Conservation (phyloP, 495 filamentous ascomycete species). For the Cercophora scortea region DNA sequence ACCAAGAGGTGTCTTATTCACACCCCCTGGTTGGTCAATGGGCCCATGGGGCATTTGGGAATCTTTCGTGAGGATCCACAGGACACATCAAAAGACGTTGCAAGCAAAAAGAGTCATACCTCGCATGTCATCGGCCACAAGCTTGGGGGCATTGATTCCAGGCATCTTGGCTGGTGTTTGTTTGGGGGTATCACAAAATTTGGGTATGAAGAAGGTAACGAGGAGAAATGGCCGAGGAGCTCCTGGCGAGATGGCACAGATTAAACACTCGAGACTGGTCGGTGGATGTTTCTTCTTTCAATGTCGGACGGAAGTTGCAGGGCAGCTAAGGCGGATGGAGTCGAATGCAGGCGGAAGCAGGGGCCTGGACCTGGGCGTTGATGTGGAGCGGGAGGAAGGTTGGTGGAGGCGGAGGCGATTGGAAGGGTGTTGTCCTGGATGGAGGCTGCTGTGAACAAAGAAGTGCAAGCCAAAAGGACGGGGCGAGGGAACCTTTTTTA, state of each 20-base stretch:
- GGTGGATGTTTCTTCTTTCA: neutral
- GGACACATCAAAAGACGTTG: too few species aligned
- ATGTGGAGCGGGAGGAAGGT: too few species aligned
- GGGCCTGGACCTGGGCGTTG: too few species aligned
- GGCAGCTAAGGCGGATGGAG: neutral
- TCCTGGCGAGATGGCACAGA: neutral
- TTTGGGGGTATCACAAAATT: neutral
- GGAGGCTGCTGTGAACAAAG: too few species aligned
- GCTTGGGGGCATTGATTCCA: constrained; percentile 37
- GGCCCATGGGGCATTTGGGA: too few species aligned
- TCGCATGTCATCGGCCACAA: constrained; percentile 43
- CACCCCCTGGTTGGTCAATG: too few species aligned
- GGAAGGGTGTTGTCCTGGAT: too few species aligned
- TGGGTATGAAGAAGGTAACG: neutral
- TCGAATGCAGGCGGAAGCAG: neutral
- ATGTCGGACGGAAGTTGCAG: neutral
- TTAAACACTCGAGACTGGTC: neutral
- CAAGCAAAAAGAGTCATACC: constrained; percentile 17
- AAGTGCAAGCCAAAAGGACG: too few species aligned
- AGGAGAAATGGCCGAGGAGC: neutral
- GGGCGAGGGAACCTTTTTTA: too few species aligned
- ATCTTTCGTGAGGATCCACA: too few species aligned
- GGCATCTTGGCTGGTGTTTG: constrained; percentile 24
- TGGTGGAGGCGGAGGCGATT: too few species aligned
- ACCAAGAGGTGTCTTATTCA: too few species aligned